phyloP scores from a whole-genome alignment of 2,329 filamentous ascomycete species.

The Botrytis tulipae region DNA sequence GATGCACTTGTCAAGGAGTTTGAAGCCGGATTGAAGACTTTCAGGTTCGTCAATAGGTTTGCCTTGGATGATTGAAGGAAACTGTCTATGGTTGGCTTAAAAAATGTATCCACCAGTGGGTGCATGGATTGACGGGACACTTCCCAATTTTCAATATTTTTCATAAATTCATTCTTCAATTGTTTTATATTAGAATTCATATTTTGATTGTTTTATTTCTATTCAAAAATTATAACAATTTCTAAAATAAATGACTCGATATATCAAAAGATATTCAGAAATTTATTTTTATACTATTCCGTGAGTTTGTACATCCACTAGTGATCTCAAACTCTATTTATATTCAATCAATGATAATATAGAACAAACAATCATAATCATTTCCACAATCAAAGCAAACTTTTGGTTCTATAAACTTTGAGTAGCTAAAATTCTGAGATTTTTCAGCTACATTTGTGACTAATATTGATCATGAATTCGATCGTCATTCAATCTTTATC shows the following conservation, averaged over 20 bases:
- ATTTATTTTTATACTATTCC: too few species aligned
- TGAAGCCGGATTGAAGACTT: slow-evolving; percentile 59
- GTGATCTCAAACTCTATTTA: background rate
- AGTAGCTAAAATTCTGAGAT: background rate
- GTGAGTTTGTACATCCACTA: too few species aligned
- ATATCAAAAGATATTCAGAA: too few species aligned
- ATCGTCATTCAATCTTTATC: background rate
- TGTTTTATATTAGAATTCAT: too few species aligned
- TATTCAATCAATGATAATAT: background rate
- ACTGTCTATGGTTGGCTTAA: background rate
- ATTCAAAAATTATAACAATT: too few species aligned
- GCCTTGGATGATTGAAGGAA: slow-evolving; percentile 47
- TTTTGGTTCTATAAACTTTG: background rate
- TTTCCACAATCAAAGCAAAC: fast-evolving
- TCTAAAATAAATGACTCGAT: too few species aligned
- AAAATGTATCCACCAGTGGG: too few species aligned
- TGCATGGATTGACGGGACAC: too few species aligned
- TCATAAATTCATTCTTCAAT: too few species aligned
- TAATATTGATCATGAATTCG: background rate
- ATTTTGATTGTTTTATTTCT: too few species aligned
- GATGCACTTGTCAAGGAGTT: slow-evolving; percentile 45
- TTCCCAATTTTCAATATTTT: too few species aligned
- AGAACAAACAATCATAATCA: background rate
- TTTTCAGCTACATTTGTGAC: background rate
- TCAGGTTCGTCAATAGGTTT: slow-evolving; percentile 66